Percentiles rank a stretch among this genome's conserved stretches.
Evolutionary conservation across 2,329 filamentous ascomycete species (phyloP).

Genomic region (Fusarium stilboides): DNA sequence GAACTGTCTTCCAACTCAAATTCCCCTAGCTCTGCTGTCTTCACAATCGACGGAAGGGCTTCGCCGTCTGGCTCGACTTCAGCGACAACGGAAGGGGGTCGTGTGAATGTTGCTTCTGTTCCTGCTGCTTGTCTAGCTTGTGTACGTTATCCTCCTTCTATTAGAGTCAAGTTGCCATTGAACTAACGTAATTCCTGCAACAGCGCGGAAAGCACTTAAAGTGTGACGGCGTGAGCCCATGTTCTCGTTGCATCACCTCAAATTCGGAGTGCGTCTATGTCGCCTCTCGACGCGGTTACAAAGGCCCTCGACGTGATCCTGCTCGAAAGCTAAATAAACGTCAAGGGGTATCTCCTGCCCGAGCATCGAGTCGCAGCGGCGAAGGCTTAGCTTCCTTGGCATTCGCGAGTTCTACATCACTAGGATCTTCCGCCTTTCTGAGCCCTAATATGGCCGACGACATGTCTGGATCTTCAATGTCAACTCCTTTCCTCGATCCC

Average conservation of each 20-base stretch:
- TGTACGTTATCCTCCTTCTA: conserved; percentile 57
- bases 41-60: conserved; percentile 26
- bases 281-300: conserved; percentile 82
- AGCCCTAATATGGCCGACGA: conserved; percentile 31
- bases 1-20: conserved; percentile 43
- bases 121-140: conserved; percentile 70
- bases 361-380: conserved; percentile 30
- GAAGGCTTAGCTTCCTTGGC: conserved; percentile 62
- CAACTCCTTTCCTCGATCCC: conserved; percentile 24
- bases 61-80: conserved; percentile 44
- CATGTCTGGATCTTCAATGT: conserved; percentile 44
- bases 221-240: conserved; percentile 80
- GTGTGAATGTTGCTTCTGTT: conserved; percentile 55
- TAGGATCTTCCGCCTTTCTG: conserved; percentile 24
- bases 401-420: conserved; percentile 48
- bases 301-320: conserved; percentile 65
- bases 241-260: conserved; percentile 74
- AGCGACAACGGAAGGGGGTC: conserved; percentile 32
- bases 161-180: neutral
- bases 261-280: conserved; percentile 78
- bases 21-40: conserved; percentile 45
- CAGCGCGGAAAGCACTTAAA: conserved; percentile 79
- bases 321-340: conserved; percentile 65
- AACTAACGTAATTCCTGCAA: conserved; percentile 18
- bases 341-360: conserved; percentile 61